Percentiles rank a stretch among this genome's conserved stretches.
These are phyloP conservation scores for Podaxis sp. DNA, from an alignment of 768 basidiomycete species.

Conservation along the genomic window DNA sequence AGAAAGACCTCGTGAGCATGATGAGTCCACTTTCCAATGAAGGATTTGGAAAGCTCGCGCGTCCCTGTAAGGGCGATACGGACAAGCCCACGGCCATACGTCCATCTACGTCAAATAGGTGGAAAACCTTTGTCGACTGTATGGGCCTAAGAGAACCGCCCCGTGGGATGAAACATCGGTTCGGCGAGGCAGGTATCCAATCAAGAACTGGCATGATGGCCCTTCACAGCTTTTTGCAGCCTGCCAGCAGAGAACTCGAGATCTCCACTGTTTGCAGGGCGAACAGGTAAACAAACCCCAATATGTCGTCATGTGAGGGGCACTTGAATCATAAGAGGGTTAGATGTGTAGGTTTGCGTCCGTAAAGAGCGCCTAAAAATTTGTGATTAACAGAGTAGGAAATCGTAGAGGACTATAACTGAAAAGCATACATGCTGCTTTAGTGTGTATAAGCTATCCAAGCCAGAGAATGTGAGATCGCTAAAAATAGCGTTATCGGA, in stretches of 20 bases:
- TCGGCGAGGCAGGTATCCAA: too few species aligned
- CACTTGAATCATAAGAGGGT: background rate
- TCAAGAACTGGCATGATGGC: too few species aligned
- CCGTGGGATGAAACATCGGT: too few species aligned
- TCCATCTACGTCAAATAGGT: too few species aligned
- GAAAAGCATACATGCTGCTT: background rate
- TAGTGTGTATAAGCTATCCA: background rate
- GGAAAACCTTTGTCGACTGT: too few species aligned
- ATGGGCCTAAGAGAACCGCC: too few species aligned
- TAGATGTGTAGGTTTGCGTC: background rate
- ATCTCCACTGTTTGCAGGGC: background rate
- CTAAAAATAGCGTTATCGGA: constrained; percentile 2
- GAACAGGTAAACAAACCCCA: constrained; percentile 1
- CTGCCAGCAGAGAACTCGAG: background rate
- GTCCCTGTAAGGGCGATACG: too few species aligned
- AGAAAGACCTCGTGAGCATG: too few species aligned
- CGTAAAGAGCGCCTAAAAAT: background rate
- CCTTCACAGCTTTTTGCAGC: too few species aligned
- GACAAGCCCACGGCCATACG: too few species aligned
- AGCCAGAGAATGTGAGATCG: background rate
- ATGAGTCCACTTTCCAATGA: too few species aligned
- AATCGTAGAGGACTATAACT: background rate
- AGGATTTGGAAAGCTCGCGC: too few species aligned
- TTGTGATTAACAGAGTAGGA: background rate
- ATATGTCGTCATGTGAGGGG: constrained; percentile 1